Percentiles rank a stretch among this genome's conserved stretches.
Conservation (phyloP, 2,329 filamentous ascomycete genomes). For the Xylaria sp. region DNA sequence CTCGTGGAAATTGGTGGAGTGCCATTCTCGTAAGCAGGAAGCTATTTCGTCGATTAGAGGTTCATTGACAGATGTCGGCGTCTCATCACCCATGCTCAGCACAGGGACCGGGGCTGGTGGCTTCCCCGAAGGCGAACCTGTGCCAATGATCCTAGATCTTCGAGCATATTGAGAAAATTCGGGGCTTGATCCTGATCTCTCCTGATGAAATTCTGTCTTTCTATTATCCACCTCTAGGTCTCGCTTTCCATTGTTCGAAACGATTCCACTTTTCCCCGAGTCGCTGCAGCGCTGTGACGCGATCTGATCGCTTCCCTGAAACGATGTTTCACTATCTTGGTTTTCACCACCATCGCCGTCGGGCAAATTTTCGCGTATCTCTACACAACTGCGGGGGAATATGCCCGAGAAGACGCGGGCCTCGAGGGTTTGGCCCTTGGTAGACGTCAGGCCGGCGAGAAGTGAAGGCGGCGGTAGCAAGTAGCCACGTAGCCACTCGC, state of each 20-base stretch:
- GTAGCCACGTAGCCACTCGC: slow-evolving; percentile 94
- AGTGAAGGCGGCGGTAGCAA: slow-evolving; percentile 93
- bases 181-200: slow-evolving; percentile 4
- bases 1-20: slow-evolving; percentile 95
- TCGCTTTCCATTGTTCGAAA: slow-evolving; percentile 52
- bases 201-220: slow-evolving; percentile 39
- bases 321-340: slow-evolving; percentile 57
- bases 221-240: slow-evolving; percentile 42
- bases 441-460: slow-evolving; percentile 88
- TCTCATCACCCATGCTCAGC: slow-evolving; percentile 97
- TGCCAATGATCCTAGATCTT: slow-evolving; percentile 64
- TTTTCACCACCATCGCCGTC: slow-evolving; percentile 74
- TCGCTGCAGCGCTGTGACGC: slow-evolving; percentile 56
- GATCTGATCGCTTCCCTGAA: slow-evolving; percentile 46
- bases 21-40: slow-evolving; percentile 96
- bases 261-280: slow-evolving; percentile 65
- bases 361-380: slow-evolving; percentile 90
- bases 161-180: slow-evolving; percentile 52
- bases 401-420: slow-evolving; percentile 98
- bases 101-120: slow-evolving; percentile 94
- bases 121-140: slow-evolving; percentile 61
- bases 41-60: slow-evolving; percentile 97
- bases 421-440: slow-evolving; percentile 92
- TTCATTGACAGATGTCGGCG: slow-evolving; percentile 86
- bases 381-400: slow-evolving; percentile 93